A percentile compares a stretch with the other conserved stretches of the same genome.
These are phyloP conservation scores for Polysphondylium violaceum DNA, from an alignment of 78 protist species.

Conservation along the genomic window DNA sequence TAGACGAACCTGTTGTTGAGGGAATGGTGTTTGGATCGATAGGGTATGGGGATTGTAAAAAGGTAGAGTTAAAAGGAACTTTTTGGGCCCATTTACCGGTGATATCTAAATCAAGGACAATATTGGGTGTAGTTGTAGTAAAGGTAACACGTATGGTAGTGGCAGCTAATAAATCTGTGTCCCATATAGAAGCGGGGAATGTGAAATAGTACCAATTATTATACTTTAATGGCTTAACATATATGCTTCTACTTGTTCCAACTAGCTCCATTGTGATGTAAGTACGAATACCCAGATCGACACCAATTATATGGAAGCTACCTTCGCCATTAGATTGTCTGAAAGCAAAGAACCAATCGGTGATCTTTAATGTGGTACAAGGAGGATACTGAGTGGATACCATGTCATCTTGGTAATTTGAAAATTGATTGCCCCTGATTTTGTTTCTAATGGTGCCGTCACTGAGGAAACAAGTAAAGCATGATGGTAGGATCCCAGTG, in stretches of 20 bases:
- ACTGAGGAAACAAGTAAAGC: neutral
- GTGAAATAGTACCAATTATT: neutral
- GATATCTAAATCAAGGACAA: neutral
- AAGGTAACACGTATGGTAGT: neutral
- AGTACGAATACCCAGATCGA: neutral
- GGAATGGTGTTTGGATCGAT: neutral
- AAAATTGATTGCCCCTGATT: neutral
- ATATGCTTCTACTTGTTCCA: neutral
- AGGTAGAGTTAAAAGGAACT: neutral
- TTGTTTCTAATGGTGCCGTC: neutral
- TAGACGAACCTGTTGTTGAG: neutral
- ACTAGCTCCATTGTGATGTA: neutral
- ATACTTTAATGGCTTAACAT: neutral
- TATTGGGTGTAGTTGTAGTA: neutral
- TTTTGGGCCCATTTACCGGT: neutral
- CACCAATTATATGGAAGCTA: neutral
- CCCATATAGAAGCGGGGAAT: neutral
- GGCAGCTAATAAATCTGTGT: neutral
- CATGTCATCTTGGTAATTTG: neutral
- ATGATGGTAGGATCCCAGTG: neutral
- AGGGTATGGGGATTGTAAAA: neutral
- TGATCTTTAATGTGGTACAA: neutral
- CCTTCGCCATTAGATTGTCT: neutral
- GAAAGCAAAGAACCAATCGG: neutral
- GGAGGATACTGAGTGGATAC: neutral